Conservation (phyloP, 495 filamentous ascomycete genomes). For the Lasiosphaeria miniovina region DNA sequence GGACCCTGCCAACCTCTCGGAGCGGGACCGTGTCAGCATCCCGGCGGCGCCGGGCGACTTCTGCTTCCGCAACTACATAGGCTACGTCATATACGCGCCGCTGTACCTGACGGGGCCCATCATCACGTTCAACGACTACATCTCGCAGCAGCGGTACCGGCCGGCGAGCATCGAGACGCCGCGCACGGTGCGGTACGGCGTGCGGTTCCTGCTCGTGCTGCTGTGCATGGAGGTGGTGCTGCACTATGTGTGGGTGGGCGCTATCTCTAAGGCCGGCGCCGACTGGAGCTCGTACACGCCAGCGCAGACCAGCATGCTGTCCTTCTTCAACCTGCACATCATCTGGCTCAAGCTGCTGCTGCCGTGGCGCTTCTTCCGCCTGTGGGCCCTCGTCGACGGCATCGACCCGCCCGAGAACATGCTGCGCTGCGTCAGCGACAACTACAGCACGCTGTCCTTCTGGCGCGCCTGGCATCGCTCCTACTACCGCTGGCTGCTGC, state of each 20-base stretch:
- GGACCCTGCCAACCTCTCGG: slow-evolving; percentile 78
- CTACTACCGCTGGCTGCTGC: slow-evolving; percentile 89
- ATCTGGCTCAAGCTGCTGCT: slow-evolving; percentile 98
- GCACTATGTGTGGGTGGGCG: slow-evolving; percentile 90
- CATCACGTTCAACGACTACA: slow-evolving; percentile 96
- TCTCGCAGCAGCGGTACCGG: slow-evolving; percentile 73
- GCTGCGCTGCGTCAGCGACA: slow-evolving; percentile 93
- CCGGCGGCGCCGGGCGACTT: slow-evolving; percentile 70
- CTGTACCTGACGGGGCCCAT: slow-evolving; percentile 93
- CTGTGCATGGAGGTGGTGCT: slow-evolving; percentile 92
- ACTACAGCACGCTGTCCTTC: slow-evolving; percentile 88
- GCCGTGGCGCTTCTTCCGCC: slow-evolving; percentile 95
- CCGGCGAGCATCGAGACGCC: slow-evolving; percentile 60
- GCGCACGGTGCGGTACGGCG: slow-evolving; percentile 71
- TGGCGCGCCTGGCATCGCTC: slow-evolving; percentile 95
- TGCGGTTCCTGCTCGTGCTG: slow-evolving; percentile 77
- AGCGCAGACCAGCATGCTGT: slow-evolving; percentile 84
- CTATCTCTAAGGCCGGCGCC: slow-evolving; percentile 79
- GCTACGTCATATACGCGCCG: slow-evolving; percentile 86
- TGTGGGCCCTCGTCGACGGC: slow-evolving; percentile 86
- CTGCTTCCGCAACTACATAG: slow-evolving; percentile 78
- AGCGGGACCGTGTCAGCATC: slow-evolving; percentile 76
- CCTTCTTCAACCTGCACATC: slow-evolving; percentile 94
- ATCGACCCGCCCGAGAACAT: slow-evolving; percentile 98
- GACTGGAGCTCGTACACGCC: slow-evolving; percentile 81